A percentile compares a stretch with the other conserved stretches of the same genome.
phyloP scores from a whole-genome alignment of 768 basidiomycete genomes.

The Auriscalpium vulgare region DNA sequence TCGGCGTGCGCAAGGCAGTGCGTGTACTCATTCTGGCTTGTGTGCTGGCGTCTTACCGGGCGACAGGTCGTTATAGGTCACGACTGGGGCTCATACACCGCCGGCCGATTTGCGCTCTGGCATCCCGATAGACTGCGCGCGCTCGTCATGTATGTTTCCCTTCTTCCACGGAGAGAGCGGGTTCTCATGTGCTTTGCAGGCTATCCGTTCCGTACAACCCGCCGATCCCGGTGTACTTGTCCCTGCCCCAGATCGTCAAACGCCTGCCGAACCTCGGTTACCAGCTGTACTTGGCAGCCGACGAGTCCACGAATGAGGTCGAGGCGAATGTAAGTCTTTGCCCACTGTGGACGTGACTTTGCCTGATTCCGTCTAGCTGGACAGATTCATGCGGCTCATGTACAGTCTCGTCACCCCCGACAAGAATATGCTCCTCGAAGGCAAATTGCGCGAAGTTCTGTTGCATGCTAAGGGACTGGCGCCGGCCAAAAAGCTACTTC shows the following conservation, averaged over 20 bases:
- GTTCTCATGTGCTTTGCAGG: conserved; percentile 27
- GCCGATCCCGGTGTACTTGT: conserved; percentile 38
- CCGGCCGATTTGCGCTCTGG: conserved; percentile 64
- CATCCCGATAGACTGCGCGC: conserved; percentile 54
- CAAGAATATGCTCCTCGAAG: neutral
- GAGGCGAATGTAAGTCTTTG: conserved; percentile 41
- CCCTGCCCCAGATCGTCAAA: conserved; percentile 44
- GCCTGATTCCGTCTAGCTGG: conserved; percentile 11
- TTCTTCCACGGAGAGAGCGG: neutral
- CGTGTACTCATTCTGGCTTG: conserved; percentile 17
- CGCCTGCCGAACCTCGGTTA: conserved; percentile 55
- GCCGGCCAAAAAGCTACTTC: neutral
- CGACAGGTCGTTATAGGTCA: conserved; percentile 64
- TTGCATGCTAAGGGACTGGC: neutral
- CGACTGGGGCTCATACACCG: conserved; percentile 71
- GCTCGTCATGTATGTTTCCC: conserved; percentile 41
- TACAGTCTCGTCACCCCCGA: conserved; percentile 3
- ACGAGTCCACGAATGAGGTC: conserved; percentile 43
- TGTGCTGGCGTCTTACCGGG: neutral
- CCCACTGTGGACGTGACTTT: neutral
- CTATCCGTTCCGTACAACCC: conserved; percentile 63
- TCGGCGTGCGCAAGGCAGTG: conserved; percentile 48
- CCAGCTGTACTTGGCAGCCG: conserved; percentile 56
- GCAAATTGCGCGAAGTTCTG: conserved; percentile 7
- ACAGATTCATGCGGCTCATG: conserved; percentile 13